phyloP scores from a whole-genome alignment of 179 eudicot genomes.

The Drosera spatulata region DNA sequence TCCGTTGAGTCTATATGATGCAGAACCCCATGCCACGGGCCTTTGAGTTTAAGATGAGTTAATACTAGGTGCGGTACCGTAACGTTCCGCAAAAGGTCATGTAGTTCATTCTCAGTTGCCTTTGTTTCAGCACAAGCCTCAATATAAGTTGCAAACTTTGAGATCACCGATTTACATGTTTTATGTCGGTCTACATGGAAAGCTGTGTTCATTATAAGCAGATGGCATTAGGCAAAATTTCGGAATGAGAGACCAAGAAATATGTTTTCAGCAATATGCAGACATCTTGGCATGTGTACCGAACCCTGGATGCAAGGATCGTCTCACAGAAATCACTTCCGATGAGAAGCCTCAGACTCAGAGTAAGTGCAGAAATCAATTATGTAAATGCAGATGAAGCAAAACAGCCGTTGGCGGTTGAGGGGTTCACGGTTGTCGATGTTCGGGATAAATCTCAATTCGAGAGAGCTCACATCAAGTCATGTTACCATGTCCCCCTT shows the following conservation, averaged over 20 bases:
- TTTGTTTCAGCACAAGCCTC: no score
- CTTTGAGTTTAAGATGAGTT: no score
- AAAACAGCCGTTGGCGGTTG: slow-evolving; percentile 45
- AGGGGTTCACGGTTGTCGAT: slow-evolving; percentile 70
- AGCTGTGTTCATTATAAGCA: no score
- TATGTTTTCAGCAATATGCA: slow-evolving; percentile 61
- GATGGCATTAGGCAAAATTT: no score
- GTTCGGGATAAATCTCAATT: slow-evolving; percentile 67
- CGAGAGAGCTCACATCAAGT: slow-evolving; percentile 80
- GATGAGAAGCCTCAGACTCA: slow-evolving; percentile 22
- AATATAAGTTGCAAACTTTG: no score
- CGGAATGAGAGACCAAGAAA: slow-evolving; percentile 18
- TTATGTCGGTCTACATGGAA: not conserved
- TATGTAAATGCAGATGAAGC: slow-evolving; percentile 80
- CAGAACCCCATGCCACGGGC: no score
- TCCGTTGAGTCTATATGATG: no score
- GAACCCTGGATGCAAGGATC: slow-evolving; percentile 4
- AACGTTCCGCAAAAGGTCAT: no score
- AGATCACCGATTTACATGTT: no score
- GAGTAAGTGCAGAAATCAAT: slow-evolving; percentile 53
- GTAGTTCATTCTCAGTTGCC: no score
- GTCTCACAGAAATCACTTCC: slow-evolving; percentile 19
- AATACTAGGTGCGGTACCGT: no score
- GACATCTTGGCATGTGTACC: slow-evolving; percentile 35
- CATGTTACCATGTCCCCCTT: slow-evolving; percentile 73